Conservation (phyloP, 345 rosid species). For the Eucalyptus sideroxylon region DNA sequence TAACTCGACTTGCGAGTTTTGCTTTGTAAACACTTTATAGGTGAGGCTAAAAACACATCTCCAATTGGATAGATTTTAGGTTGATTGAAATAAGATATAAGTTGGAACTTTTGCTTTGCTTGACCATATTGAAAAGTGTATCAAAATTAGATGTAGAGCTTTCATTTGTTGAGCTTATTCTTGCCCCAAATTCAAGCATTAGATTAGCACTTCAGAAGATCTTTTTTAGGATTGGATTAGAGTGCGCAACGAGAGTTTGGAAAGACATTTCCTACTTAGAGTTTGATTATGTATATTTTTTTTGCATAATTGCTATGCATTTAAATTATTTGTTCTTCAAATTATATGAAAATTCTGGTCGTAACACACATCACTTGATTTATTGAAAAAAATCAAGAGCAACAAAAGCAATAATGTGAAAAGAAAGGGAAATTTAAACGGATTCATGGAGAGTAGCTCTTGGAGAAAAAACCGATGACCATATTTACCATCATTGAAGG, state of each 20-base stretch:
- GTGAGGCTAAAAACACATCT: background rate
- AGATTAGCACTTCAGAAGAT: background rate
- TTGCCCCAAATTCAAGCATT: background rate
- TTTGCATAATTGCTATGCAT: background rate
- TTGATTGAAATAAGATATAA: background rate
- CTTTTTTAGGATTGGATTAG: fast-evolving
- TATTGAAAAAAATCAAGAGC: background rate
- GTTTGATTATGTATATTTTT: background rate
- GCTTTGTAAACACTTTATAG: background rate
- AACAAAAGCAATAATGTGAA: background rate
- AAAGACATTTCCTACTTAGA: background rate
- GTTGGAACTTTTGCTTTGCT: background rate
- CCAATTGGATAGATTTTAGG: background rate
- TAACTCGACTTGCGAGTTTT: fast-evolving
- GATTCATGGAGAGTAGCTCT: background rate
- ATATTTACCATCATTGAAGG: background rate
- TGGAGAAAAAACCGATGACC: background rate
- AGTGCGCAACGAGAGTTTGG: fast-evolving
- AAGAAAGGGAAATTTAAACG: too few species aligned
- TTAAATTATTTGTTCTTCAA: too few species aligned
- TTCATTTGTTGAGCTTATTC: background rate
- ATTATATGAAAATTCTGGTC: background rate
- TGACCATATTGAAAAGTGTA: background rate
- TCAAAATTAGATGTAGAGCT: background rate
- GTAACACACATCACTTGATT: background rate